Percentiles rank a stretch among this genome's conserved stretches.
Conservation (phyloP, 2,329 filamentous ascomycete genomes). For the Colletotrichum magnum region DNA sequence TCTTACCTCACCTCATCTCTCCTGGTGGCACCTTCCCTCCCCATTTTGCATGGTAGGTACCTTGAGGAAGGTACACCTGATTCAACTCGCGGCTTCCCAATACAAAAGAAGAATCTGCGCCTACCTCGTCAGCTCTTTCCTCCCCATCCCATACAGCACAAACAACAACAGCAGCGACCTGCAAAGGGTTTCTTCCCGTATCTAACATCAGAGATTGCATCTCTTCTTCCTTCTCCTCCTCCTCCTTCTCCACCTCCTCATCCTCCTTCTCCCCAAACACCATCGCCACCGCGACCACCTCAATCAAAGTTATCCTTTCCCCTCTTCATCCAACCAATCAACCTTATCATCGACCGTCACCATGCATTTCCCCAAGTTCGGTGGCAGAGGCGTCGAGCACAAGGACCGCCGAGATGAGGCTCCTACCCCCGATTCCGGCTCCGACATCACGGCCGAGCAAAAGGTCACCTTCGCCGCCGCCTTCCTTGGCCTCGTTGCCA, state of each 20-base stretch:
- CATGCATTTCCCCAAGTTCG: slow-evolving; percentile 39
- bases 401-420: slow-evolving; percentile 24
- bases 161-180: not conserved
- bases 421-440: slow-evolving; percentile 12
- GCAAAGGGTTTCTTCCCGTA: not conserved
- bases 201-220: slow-evolving; percentile 31
- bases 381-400: slow-evolving; percentile 37
- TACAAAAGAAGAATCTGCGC: slow-evolving; percentile 19
- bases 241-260: not conserved
- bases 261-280: not conserved
- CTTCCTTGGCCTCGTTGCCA: slow-evolving; percentile 65
- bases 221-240: slow-evolving; percentile 4
- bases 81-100: slow-evolving; percentile 1
- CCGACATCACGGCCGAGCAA: slow-evolving; percentile 43
- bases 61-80: not conserved
- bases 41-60: slow-evolving; percentile 5
- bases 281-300: not conserved
- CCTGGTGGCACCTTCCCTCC: not conserved
- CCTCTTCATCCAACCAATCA: not conserved
- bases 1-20: not conserved
- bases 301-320: slow-evolving; percentile 2
- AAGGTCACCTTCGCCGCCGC: slow-evolving; percentile 57
- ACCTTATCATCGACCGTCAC: slow-evolving; percentile 12
- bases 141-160: slow-evolving; percentile 8
- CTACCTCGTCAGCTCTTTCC: slow-evolving; percentile 3